Base-by-base conservation (phyloP, 164 flowering plant species). In the Euptelea pleiosperma region DNA sequence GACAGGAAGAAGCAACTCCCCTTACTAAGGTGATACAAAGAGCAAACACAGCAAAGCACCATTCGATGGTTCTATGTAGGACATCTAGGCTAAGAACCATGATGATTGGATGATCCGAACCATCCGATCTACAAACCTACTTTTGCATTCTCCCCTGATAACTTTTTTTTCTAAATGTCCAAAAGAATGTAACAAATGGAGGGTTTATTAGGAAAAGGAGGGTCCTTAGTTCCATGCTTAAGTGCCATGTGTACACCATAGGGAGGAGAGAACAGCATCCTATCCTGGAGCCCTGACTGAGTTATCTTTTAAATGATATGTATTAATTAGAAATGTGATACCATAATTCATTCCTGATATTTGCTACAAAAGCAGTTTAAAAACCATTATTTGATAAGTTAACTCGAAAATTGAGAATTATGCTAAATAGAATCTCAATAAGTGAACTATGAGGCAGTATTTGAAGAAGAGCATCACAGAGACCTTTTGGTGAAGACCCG, bases 401-500 rank as follows among this genome's bases (percentile, higher is more conserved):
- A n/a, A n/a, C n/a, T n/a, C n/a, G n/a, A n/a, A n/a, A n/a, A n/a
- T n/a, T 15, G 28, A 22, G 24, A 10, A 45, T 30, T 42, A 8
- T 52, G 22, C 11, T 43, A 44, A 1, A 9, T 5, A 2, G 10
- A 19, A 25, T 37, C n/a, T n/a, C 25, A 49, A 30, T 2, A 55
- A 12, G 14, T 62, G 45, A 62, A 29, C 26, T 54, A 54, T 16
- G 36, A 52, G 0, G 16, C 11, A 30, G 39, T 52, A 44, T 28
- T 18, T 18, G 55, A 10, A 47, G 19, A 39, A 30, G 36, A 28
- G 29, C 28, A 55, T 8, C 18, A 6, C 8, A 57, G 15, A 55
- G 33, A 89, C 98, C 96, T 89, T 89, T 36, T 71, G 66, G 75
- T 91, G 96, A 71, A 88, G 92, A 47, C 84, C 89, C 2, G 82